phyloP scores from a whole-genome alignment of 2,329 filamentous ascomycete genomes.

The Didymella lethalis region DNA sequence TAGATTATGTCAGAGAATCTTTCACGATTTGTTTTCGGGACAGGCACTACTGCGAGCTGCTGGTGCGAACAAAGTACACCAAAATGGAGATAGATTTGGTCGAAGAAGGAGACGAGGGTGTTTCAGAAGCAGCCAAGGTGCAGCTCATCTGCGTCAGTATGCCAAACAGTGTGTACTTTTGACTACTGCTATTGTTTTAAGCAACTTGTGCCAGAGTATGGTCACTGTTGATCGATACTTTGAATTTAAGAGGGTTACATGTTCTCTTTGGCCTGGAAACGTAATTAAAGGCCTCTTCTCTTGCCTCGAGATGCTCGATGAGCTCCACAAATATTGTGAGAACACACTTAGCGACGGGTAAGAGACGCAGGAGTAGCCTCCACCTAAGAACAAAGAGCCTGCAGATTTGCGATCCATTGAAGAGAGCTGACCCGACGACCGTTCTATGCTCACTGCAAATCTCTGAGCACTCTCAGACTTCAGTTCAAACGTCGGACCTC shows the following conservation, averaged over 20 bases:
- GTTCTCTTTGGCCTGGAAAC: constrained; percentile 18
- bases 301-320: constrained; percentile 13
- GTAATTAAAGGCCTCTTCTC: constrained; percentile 8
- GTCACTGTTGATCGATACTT: constrained; percentile 17
- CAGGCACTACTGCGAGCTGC: constrained; percentile 17
- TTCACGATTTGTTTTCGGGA: constrained; percentile 17
- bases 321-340: constrained; percentile 7
- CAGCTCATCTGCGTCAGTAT: constrained; percentile 5
- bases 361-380: neutral
- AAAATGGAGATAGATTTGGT: constrained; percentile 22
- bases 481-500: neutral
- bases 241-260: constrained; percentile 19
- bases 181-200: constrained; percentile 18
- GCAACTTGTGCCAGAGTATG: constrained; percentile 14
- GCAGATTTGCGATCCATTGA: neutral
- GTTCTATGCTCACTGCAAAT: constrained; percentile 5
- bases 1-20: constrained; percentile 6
- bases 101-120: constrained; percentile 23
- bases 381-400: neutral
- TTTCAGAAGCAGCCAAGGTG: constrained; percentile 9
- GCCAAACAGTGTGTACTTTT: constrained; percentile 22
- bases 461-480: neutral
- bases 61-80: constrained; percentile 14
- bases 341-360: neutral
- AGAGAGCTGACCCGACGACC: neutral